A percentile compares a stretch with the other conserved stretches of the same genome.
Evolutionary conservation across 805 yeast species (phyloP).

Genomic region (Yamadazyma kitorensis): DNA sequence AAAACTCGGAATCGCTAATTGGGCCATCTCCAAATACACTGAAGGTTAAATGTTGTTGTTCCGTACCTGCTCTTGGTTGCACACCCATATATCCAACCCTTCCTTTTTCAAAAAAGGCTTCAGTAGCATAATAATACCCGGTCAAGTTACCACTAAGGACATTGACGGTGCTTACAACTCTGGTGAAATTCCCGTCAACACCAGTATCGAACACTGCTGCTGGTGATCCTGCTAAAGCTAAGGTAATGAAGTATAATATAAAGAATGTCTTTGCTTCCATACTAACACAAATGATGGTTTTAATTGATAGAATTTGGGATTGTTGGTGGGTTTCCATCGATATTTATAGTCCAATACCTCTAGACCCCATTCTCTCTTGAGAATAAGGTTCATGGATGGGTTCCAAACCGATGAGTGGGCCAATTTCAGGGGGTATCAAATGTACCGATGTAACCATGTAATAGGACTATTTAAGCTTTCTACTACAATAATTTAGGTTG

Average conservation of each 20-base stretch:
- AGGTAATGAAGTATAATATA: conserved; percentile 1
- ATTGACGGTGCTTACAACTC: conserved; percentile 6
- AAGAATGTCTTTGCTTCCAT: no score
- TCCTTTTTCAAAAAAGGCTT: conserved; percentile 5
- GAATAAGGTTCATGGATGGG: no score
- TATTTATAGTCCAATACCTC: no score
- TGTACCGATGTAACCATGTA: no score
- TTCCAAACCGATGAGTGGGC: no score
- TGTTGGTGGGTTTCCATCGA: no score
- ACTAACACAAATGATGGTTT: no score
- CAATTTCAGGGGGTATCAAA: no score
- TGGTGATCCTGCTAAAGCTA: not conserved
- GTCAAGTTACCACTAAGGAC: conserved; percentile 10
- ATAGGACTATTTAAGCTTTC: no score
- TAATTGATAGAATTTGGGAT: no score
- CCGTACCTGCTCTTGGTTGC: conserved; percentile 10
- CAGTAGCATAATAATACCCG: conserved; percentile 13
- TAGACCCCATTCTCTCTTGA: no score
- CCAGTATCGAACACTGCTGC: not conserved
- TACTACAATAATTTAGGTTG: no score
- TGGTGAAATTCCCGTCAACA: not conserved
- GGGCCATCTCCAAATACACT: conserved; percentile 13
- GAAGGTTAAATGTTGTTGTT: conserved; percentile 10
- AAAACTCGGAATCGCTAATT: conserved; percentile 2
- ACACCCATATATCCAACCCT: conserved; percentile 11